Base-by-base conservation (phyloP, 441 rosid genomes). In the Manihot esculenta region DNA sequence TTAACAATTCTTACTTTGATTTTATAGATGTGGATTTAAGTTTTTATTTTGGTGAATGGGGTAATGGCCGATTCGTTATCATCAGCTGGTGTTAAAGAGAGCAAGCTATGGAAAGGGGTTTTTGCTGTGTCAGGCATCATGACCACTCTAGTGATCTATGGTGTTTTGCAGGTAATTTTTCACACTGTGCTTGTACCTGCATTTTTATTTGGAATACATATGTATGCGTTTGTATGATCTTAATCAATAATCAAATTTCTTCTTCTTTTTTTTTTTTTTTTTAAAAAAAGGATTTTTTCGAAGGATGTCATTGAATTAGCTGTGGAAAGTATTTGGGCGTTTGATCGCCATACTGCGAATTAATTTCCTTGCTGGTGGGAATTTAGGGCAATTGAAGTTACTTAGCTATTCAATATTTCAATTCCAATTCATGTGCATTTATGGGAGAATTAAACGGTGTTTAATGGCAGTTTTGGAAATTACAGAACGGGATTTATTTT, bases 71-170 rank as follows among this genome's bases (percentile, higher is more conserved):
- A 85, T 69, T 76, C 87, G 62, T 78, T 71, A 48, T 45, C 83
- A 68, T 72, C 73, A 24, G 83, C 59, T 48, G 82, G 62, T 47
- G 83, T 72, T 74, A 86, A 76, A 70, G 87, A 81, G 76, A 82
- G 75, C 79, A 88, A 80, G 82, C 38, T 89, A 74, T 84, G 91
- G 91, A 88, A 89, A 85, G 91, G 86, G 63, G 76, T 84, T 57
- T 84, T 94, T 38, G 94, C 97, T 6, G 96, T 91, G 48, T 27
- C 79, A 50, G 97, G 98, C 72, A 91, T 94, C 86, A 89, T 94
- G 96, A 76, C 77, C 73, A 91, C 98, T 76, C 98, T 94, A 62
- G 98, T 94, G 65, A 82, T 91, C 82, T 94, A 94, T 62, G 98
- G 98, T 57, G 79, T 94, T 79, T 74, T 94, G 45, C 98, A 89